These are phyloP conservation scores for Waitea zeae DNA, from an alignment of 1,284 basidiomycete genomes.

Conservation along the genomic window DNA sequence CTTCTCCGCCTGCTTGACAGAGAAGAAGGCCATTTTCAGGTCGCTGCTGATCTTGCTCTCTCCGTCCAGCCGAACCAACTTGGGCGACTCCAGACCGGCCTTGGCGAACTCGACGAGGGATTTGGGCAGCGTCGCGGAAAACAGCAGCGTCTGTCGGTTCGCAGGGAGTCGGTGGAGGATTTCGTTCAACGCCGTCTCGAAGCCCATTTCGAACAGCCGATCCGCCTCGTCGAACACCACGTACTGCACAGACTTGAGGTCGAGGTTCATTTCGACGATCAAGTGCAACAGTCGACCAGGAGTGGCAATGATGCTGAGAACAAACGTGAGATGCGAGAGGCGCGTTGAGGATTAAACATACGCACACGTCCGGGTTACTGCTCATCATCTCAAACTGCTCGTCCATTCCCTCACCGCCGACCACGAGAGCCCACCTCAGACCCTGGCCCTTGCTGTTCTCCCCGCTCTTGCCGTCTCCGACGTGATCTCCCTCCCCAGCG, in stretches of 20 bases:
- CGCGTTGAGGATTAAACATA: slow-evolving; percentile 10
- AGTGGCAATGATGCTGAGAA: slow-evolving; percentile 78
- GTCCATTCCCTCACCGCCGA: slow-evolving; percentile 92
- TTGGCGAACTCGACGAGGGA: slow-evolving; percentile 95
- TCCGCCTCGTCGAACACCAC: slow-evolving; percentile 98
- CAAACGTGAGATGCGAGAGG: slow-evolving; percentile 4
- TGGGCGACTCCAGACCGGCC: slow-evolving; percentile 87
- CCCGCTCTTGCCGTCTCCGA: slow-evolving; percentile 44
- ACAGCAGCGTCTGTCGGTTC: slow-evolving; percentile 81
- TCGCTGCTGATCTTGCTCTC: slow-evolving; percentile 94
- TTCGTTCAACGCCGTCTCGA: slow-evolving; percentile 83
- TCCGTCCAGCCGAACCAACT: slow-evolving; percentile 86
- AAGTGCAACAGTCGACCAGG: slow-evolving; percentile 94
- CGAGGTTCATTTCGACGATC: slow-evolving; percentile 92
- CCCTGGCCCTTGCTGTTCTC: slow-evolving; percentile 46
- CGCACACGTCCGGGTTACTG: slow-evolving; percentile 87
- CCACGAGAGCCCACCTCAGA: slow-evolving; percentile 86
- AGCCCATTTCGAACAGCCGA: slow-evolving; percentile 95
- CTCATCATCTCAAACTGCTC: slow-evolving; percentile 96
- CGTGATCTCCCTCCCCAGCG: slow-evolving; percentile 36
- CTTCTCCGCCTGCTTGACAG: slow-evolving; percentile 86
- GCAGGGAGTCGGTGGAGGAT: slow-evolving; percentile 79
- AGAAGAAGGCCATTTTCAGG: slow-evolving; percentile 88
- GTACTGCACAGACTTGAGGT: slow-evolving; percentile 78
- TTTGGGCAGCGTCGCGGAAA: slow-evolving; percentile 94